Evolutionary conservation across 108 stramenopile species (phyloP).

Genomic region (Nannochloropsis salina): DNA sequence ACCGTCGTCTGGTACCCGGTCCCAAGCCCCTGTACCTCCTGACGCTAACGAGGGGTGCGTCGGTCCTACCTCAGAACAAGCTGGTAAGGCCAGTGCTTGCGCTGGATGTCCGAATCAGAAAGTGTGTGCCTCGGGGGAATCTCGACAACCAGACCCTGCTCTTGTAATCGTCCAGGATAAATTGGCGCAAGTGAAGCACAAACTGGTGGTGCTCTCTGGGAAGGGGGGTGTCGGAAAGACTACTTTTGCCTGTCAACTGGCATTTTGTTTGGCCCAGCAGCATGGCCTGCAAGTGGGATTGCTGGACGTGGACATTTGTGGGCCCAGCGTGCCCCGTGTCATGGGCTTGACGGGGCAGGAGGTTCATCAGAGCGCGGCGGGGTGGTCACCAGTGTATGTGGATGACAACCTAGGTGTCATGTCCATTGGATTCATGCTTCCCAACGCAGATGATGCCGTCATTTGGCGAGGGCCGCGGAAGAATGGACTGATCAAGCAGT

Average conservation of each 20-base stretch:
- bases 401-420: constrained; percentile 83
- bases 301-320: constrained; percentile 96
- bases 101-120: constrained; percentile 93
- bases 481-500: constrained; percentile 98
- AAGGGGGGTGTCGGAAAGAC: constrained; percentile 96
- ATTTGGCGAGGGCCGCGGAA: constrained; percentile 98
- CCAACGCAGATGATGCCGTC: constrained; percentile 83
- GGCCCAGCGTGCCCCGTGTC: constrained; percentile 93
- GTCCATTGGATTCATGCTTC: constrained; percentile 92
- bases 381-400: constrained; percentile 97
- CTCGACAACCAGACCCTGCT: constrained; percentile 54
- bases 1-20: no score
- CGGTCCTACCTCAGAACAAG: constrained; percentile 76
- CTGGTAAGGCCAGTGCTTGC: constrained; percentile 85
- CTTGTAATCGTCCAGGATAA: constrained; percentile 58
- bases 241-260: constrained; percentile 87
- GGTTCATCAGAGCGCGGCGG: constrained; percentile 68
- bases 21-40: constrained; percentile 18
- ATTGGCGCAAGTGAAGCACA: constrained; percentile 77
- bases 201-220: constrained; percentile 85
- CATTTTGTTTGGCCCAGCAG: constrained; percentile 72
- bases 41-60: constrained; percentile 74
- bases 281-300: constrained; percentile 76
- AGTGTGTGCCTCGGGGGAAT: constrained; percentile 79
- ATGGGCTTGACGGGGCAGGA: constrained; percentile 47